These are phyloP conservation scores for Penicillium soppii DNA, from an alignment of 495 filamentous ascomycete species.

Conservation along the genomic window DNA sequence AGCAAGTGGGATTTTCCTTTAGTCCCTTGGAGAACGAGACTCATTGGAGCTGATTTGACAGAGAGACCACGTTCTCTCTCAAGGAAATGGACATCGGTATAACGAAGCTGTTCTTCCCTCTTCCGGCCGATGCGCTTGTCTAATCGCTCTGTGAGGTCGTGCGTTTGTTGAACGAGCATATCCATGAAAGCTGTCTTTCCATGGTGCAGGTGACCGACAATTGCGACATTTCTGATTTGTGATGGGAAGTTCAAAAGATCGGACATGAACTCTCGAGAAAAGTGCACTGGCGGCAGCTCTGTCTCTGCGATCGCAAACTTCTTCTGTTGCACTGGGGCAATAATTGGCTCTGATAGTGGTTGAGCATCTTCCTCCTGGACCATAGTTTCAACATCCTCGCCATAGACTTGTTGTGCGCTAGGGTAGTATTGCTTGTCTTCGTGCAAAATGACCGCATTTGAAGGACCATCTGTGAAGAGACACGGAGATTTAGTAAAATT, in stretches of 20 bases:
- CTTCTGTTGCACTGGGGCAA: constrained; percentile 89
- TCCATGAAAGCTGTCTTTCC: constrained; percentile 98
- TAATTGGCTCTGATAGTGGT: constrained; percentile 85
- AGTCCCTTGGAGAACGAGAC: constrained; percentile 79
- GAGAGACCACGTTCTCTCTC: constrained; percentile 91
- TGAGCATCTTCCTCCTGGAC: constrained; percentile 98
- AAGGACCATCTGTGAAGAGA: constrained; percentile 72
- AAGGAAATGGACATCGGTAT: constrained; percentile 87
- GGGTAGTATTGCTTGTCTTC: constrained; percentile 99
- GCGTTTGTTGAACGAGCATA: constrained; percentile 94
- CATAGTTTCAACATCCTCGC: constrained; percentile 87
- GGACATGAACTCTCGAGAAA: constrained; percentile 87
- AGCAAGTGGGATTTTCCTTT: constrained; percentile 94
- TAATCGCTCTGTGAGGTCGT: constrained; percentile 74
- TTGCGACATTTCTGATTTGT: constrained; percentile 86
- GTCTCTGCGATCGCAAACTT: constrained; percentile 93
- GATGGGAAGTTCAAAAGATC: constrained; percentile 96
- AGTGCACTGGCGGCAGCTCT: constrained; percentile 84
- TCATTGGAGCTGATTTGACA: constrained; percentile 94
- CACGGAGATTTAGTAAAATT: constrained; percentile 12
- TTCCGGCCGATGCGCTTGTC: constrained; percentile 78
- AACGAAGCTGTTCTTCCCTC: constrained; percentile 86
- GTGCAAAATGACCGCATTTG: constrained; percentile 93
- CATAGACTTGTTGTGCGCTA: constrained; percentile 92
- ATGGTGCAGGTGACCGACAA: constrained; percentile 93